A percentile compares a stretch with the other conserved stretches of the same genome.
Evolutionary conservation across 305 asterid species (phyloP).

Genomic region (Solanum hybrid): DNA sequence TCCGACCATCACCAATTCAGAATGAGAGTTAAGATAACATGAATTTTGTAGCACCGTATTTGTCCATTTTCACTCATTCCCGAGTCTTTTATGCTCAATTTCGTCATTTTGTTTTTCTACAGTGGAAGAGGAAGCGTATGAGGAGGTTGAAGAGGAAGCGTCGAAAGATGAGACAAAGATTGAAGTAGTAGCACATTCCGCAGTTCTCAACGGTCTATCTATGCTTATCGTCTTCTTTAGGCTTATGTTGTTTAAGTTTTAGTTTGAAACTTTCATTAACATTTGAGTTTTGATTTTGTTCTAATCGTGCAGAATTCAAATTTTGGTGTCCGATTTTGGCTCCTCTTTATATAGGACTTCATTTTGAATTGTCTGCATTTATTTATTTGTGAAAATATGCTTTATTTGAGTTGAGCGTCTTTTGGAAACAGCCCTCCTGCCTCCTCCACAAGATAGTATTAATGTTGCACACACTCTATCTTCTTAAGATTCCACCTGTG

Average conservation of each 20-base stretch:
- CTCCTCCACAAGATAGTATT: neutral
- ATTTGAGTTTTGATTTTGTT: neutral
- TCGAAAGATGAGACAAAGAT: slow-evolving; percentile 68
- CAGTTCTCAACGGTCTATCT: neutral
- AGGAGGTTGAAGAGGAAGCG: slow-evolving; percentile 70
- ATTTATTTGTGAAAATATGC: neutral
- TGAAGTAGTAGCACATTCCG: slow-evolving; percentile 23
- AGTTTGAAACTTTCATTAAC: neutral
- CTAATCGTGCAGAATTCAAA: neutral
- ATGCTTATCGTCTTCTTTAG: neutral
- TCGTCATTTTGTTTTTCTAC: neutral
- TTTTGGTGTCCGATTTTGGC: neutral
- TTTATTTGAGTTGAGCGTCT: too few relatives aligned
- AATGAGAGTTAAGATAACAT: neutral
- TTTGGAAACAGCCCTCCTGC: neutral
- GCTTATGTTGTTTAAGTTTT: neutral
- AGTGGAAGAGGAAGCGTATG: slow-evolving; percentile 71
- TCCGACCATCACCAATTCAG: neutral
- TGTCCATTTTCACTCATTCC: neutral
- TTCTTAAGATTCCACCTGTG: neutral
- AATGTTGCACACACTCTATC: too few relatives aligned
- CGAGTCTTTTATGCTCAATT: neutral
- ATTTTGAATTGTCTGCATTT: neutral
- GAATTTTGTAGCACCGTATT: neutral
- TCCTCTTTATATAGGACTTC: neutral